phyloP scores from a whole-genome alignment of 495 filamentous ascomycete genomes.

The Letharia columbiana region DNA sequence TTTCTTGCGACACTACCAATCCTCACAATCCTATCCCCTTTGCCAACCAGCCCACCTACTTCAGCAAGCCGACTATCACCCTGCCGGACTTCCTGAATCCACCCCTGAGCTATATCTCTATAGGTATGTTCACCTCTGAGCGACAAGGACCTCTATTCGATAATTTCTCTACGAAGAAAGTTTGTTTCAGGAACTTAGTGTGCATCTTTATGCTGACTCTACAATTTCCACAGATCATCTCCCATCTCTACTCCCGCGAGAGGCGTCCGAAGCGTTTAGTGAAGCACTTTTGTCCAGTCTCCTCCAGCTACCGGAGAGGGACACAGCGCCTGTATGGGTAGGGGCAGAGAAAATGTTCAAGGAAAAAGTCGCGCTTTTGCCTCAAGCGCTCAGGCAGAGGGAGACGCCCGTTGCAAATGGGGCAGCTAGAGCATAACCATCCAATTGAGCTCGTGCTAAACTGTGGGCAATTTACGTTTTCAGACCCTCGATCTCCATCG shows the following conservation, averaged over 20 bases:
- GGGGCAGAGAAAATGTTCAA: conserved; percentile 77
- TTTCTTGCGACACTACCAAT: conserved; percentile 33
- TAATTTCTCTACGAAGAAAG: no score
- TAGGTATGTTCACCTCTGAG: conserved; percentile 27
- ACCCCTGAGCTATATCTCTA: conserved; percentile 69
- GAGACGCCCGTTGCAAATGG: no score
- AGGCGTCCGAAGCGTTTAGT: conserved; percentile 83
- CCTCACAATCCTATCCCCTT: conserved; percentile 75
- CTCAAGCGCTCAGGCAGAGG: no score
- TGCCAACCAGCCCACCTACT: conserved; percentile 73
- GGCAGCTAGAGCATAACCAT: no score
- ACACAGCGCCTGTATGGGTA: conserved; percentile 66
- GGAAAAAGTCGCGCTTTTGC: conserved; percentile 53
- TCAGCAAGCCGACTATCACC: conserved; percentile 70
- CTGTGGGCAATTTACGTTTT: no score
- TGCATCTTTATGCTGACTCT: not conserved
- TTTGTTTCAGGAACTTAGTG: not conserved
- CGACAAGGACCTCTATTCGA: no score
- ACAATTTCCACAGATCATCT: conserved; percentile 55
- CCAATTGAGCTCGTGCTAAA: no score
- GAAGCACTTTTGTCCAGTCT: conserved; percentile 69
- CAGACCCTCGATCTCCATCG: no score
- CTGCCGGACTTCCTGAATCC: conserved; percentile 44
- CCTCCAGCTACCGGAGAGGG: conserved; percentile 66
- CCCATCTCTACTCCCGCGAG: conserved; percentile 69